These are phyloP conservation scores for Delonix regia DNA, from an alignment of 306 rosid genomes.

Conservation along the genomic window DNA sequence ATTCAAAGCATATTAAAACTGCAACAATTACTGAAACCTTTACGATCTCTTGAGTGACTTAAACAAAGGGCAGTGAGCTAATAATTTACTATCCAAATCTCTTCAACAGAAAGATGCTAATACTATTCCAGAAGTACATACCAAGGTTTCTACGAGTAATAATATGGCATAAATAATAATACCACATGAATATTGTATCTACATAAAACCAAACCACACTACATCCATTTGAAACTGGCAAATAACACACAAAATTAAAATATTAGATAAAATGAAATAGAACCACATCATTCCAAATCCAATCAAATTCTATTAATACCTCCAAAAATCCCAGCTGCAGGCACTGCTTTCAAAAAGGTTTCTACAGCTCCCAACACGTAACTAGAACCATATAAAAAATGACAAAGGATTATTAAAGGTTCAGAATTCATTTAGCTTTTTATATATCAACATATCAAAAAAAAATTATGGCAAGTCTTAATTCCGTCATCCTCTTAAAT, in stretches of 20 bases:
- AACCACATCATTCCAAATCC: conserved; percentile 18
- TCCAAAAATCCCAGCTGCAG: conserved; percentile 89
- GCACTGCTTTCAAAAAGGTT: conserved; percentile 96
- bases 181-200: neutral
- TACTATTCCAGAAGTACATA: conserved; percentile 14
- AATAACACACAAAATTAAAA: conserved; percentile 18
- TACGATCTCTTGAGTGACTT: neutral
- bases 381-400: conserved; percentile 62
- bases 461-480: conserved; percentile 25
- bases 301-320: conserved; percentile 52
- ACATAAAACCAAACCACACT: conserved; percentile 22
- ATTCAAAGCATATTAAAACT: conserved; percentile 5
- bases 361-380: conserved; percentile 99
- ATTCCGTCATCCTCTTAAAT: conserved; percentile 25
- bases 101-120: conserved; percentile 4
- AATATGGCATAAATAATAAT: conserved; percentile 19
- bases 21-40: conserved; percentile 2
- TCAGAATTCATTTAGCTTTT: conserved; percentile 24
- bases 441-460: conserved; percentile 32
- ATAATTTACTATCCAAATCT: neutral
- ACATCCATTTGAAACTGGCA: neutral
- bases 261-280: neutral
- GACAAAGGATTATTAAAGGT: conserved; percentile 26
- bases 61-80: conserved; percentile 13
- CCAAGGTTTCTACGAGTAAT: conserved; percentile 15